Base-by-base conservation (phyloP, 1,284 basidiomycete species). In the Cystobasidium pallidum region DNA sequence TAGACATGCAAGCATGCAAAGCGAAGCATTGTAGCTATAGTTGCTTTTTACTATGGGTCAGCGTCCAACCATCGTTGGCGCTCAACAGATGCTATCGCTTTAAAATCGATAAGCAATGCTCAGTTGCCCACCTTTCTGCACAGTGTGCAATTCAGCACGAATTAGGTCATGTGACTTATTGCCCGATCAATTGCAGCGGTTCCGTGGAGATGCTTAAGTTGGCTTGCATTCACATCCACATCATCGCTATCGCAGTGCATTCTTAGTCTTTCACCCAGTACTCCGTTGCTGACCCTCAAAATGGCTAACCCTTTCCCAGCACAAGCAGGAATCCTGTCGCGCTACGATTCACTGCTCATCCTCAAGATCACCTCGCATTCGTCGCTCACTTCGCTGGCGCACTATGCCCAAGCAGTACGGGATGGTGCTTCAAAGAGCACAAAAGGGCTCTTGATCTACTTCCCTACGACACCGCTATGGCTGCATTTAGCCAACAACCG, bases 381-480 rank as follows among this genome's bases (percentile, higher is more conserved):
- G 28, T 51, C 55, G 13, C 30, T 52, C 43, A 49, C 30, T 19
- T 34, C 45, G 58, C 30, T 39, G 67, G 34, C 26, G n/a, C 43
- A 51, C 30, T 61, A 61, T 28, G 24, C 55, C n/a, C 28, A 47
- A 47, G 39, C 43, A 28, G 30, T 51, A 7, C 67, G 41, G 28
- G 49, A 54, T 32, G 45, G 36, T 15, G 59, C 68, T 17, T 55
- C 47, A 43, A 57, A 26, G n/a, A 45, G 57, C n/a, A 19, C 15
- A 26, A 54, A 71, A 43, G 45, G 68, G 3, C 61, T 71, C 24
- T 49, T 71, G 36, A 57, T 71, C 49, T 55, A 63, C 47, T 51
- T 64, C 11, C 61, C 68, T 26, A 30, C 32, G 1, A 71, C 68
- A n/a, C 21, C 47, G 7, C 36, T 64, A 1, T 71, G 68, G 68